A percentile compares a stretch with the other conserved stretches of the same genome.
Conservation (phyloP, 2,329 filamentous ascomycete genomes). For the Chaetomiaceae sp. region DNA sequence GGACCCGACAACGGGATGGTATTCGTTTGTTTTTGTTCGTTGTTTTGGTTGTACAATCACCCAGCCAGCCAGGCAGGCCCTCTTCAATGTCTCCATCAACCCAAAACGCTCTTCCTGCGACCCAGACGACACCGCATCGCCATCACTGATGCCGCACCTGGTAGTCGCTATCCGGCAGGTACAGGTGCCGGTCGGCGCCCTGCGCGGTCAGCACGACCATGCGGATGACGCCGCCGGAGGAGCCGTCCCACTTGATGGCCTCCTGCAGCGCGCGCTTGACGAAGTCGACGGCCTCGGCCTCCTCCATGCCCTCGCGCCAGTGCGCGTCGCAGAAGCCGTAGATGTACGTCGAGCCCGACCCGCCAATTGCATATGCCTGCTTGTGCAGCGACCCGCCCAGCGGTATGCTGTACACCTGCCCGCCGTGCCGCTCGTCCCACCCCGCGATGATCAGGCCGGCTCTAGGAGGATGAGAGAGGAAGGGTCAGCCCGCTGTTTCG, state of each 20-base stretch:
- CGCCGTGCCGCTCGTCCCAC: constrained; percentile 90
- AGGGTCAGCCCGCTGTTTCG: background rate
- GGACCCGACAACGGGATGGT: background rate
- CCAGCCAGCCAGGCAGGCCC: too few relatives aligned
- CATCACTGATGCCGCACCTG: constrained; percentile 59
- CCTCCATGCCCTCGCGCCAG: constrained; percentile 93
- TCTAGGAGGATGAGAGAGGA: constrained; percentile 49
- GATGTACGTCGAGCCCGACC: constrained; percentile 97
- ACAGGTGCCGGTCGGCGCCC: constrained; percentile 88
- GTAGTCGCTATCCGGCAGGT: constrained; percentile 90
- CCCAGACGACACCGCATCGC: background rate
- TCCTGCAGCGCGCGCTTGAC: constrained; percentile 87
- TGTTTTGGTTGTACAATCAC: background rate
- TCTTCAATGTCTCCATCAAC: too few relatives aligned
- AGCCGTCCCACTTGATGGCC: constrained; percentile 99
- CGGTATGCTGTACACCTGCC: constrained; percentile 96
- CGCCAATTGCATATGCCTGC: constrained; percentile 90
- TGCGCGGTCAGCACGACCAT: constrained; percentile 92
- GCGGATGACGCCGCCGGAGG: constrained; percentile 94
- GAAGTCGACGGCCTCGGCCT: constrained; percentile 83
- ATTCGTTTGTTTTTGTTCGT: too few relatives aligned
- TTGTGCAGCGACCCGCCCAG: constrained; percentile 96
- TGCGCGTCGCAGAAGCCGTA: constrained; percentile 97
- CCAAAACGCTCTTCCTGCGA: too few relatives aligned
- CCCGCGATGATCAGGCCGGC: constrained; percentile 98